Evolutionary conservation across 78 protist species (phyloP).

Genomic region (Protostelium mycophagum): DNA sequence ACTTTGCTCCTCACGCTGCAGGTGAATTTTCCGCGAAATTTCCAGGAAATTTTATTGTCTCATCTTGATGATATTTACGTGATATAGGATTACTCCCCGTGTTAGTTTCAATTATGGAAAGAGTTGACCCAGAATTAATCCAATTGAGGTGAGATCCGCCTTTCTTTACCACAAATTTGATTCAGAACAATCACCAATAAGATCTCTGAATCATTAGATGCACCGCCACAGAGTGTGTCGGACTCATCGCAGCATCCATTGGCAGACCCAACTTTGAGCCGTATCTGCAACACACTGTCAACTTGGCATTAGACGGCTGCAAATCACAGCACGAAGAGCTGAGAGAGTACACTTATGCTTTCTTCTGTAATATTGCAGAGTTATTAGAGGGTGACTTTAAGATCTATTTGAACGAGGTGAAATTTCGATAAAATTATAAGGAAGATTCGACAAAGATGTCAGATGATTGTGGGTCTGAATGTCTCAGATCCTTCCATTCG

Average conservation of each 20-base stretch:
- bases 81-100: neutral
- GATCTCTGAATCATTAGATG: neutral
- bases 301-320: neutral
- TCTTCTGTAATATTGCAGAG: conserved; percentile 24
- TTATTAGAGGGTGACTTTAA: conserved; percentile 18
- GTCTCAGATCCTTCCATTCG: neutral
- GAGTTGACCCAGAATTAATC: neutral
- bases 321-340: conserved; percentile 12
- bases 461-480: neutral
- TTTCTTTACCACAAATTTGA: neutral
- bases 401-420: neutral
- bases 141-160: neutral
- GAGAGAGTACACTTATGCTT: conserved; percentile 20
- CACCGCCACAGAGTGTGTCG: neutral
- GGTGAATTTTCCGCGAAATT: no score
- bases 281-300: neutral
- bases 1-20: conserved; percentile 36
- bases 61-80: neutral
- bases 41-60: no score
- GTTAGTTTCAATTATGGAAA: neutral
- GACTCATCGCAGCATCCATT: neutral
- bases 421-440: neutral
- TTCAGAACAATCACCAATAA: no score
- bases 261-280: neutral
- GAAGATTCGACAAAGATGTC: no score